A percentile compares a stretch with the other conserved stretches of the same genome.
Evolutionary conservation across 2,329 filamentous ascomycete species (phyloP).

Genomic region (Akanthomyces uredinophilus): DNA sequence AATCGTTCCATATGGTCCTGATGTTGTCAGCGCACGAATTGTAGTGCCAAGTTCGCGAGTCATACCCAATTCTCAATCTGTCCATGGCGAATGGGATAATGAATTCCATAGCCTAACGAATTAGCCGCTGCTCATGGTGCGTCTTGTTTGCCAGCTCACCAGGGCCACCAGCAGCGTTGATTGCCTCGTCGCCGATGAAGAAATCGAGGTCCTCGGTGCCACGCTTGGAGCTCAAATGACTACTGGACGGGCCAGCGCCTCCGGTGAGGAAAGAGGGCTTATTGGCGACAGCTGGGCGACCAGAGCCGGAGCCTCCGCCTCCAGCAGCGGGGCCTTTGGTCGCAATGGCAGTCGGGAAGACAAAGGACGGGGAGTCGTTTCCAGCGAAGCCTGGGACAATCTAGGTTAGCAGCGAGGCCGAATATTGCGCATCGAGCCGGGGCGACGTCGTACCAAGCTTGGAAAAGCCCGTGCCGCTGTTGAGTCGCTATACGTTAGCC

Average conservation of each 20-base stretch:
- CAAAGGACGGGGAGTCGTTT: constrained; percentile 98
- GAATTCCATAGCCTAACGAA: constrained; percentile 75
- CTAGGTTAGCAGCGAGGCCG: not conserved
- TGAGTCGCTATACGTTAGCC: constrained; percentile 29
- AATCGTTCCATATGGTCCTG: constrained; percentile 99
- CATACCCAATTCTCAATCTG: constrained; percentile 98
- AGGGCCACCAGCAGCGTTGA: constrained; percentile 76
- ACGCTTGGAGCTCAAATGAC: constrained; percentile 84
- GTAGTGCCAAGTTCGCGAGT: not conserved
- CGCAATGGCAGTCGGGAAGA: constrained; percentile 97
- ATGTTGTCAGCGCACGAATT: constrained; percentile 25
- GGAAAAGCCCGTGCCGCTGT: constrained; percentile 96
- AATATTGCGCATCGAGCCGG: not conserved
- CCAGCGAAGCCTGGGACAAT: constrained; percentile 76
- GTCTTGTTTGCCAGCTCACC: constrained; percentile 45
- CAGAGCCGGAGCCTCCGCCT: constrained; percentile 72
- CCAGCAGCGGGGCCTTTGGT: constrained; percentile 76
- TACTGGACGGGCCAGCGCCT: constrained; percentile 68
- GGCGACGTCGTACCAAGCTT: constrained; percentile 73
- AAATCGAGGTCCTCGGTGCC: constrained; percentile 97
- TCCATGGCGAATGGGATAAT: constrained; percentile 96
- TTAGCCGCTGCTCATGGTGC: constrained; percentile 19
- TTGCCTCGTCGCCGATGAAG: constrained; percentile 96
- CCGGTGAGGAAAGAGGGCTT: constrained; percentile 95
- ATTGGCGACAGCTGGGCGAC: constrained; percentile 83